Percentiles rank a stretch among this genome's conserved stretches.
phyloP scores from a whole-genome alignment of 2,329 filamentous ascomycete species.

The Pseudovirgaria hyperparasitica region DNA sequence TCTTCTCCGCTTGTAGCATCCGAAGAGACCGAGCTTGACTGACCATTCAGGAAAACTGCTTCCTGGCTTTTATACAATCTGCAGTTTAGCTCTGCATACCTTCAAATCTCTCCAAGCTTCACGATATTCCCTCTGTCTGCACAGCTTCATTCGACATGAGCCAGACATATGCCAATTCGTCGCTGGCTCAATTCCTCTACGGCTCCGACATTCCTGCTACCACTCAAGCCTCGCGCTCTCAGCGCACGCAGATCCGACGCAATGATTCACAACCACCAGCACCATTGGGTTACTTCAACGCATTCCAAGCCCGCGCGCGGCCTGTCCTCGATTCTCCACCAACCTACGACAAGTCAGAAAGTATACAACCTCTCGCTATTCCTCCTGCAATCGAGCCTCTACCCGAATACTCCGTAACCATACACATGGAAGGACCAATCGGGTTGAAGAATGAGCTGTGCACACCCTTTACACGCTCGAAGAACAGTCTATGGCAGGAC shows the following conservation, averaged over 20 bases:
- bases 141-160: no score
- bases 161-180: background rate
- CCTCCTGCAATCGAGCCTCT: slow-evolving; percentile 11
- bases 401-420: slow-evolving; percentile 23
- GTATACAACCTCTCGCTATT: slow-evolving; percentile 9
- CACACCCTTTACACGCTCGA: slow-evolving; percentile 48
- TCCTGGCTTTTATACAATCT: no score
- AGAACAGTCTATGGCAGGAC: slow-evolving; percentile 51
- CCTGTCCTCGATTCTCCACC: slow-evolving; percentile 16
- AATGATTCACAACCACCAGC: background rate
- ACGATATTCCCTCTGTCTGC: no score
- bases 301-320: slow-evolving; percentile 25
- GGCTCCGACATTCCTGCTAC: slow-evolving; percentile 1
- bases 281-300: slow-evolving; percentile 24
- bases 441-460: slow-evolving; percentile 53
- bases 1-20: no score
- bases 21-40: no score
- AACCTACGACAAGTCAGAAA: slow-evolving; percentile 17
- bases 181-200: background rate
- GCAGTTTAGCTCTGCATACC: no score
- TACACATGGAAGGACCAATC: slow-evolving; percentile 21
- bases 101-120: no score
- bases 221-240: background rate
- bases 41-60: no score
- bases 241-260: background rate